Percentiles rank a stretch among this genome's conserved stretches.
Conservation (phyloP, 148 eudicot species). For the Rheum nobile region DNA sequence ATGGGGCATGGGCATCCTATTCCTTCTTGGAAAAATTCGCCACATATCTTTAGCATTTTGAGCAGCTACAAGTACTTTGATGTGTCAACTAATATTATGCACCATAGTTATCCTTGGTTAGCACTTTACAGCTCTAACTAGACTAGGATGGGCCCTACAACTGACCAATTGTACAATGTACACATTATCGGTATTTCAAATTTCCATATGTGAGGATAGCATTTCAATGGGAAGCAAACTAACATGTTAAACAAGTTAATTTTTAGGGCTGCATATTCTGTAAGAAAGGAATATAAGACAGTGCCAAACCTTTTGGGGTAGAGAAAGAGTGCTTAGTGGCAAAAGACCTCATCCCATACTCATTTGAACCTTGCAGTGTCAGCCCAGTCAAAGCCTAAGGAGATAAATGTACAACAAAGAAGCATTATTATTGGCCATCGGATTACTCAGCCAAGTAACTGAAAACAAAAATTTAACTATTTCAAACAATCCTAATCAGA, state of each 20-base stretch:
- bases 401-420: not conserved
- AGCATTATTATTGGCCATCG: not conserved
- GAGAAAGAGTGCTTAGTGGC: slow-evolving; percentile 44
- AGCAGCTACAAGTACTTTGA: not conserved
- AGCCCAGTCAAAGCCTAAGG: slow-evolving; percentile 23
- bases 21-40: not conserved
- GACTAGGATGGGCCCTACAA: not conserved
- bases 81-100: not conserved
- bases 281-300: not conserved
- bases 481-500: not conserved
- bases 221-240: not conserved
- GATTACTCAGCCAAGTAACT: not conserved
- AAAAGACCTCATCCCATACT: slow-evolving; percentile 24
- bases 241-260: not conserved
- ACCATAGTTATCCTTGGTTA: not conserved
- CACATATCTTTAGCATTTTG: not conserved
- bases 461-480: not conserved
- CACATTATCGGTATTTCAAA: not conserved
- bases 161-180: not conserved
- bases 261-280: not conserved
- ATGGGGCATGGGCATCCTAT: not conserved
- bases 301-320: slow-evolving; percentile 26
- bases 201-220: not conserved
- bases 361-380: slow-evolving; percentile 20
- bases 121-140: not conserved